Base-by-base conservation (phyloP, 805 yeast species). In the Schwanniomyces yamadae region DNA sequence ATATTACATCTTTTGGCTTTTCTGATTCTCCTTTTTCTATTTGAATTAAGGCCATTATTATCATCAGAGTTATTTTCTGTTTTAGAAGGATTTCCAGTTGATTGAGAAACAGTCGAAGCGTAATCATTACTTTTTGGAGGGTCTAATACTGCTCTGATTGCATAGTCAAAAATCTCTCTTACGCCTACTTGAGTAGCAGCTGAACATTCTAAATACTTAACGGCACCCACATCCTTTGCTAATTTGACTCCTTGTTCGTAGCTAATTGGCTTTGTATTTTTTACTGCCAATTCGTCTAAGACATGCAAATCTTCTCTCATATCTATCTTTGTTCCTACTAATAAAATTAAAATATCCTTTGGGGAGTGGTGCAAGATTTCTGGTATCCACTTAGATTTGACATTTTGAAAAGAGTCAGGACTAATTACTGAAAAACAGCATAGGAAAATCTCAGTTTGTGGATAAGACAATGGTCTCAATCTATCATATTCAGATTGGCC, bases 401-500 rank as follows among this genome's bases (percentile, higher is more conserved):
- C 87, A 58, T 89, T 87, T 43, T 78, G 80, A 59, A 83, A 87
- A 12, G 93, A 82, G 19, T 83, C 74, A 21, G 90, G 95, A 50
- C 80, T 84, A 28, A 84, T 82, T 5, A 89, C 80, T 5, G 95
- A 84, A 59, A 88, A 89, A 61, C 96, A 89, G 40, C 86, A 77
- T 35, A 89, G 63, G 54, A 89, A 89, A 23, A 89, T 84, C 50
- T 87, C 95, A 0, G 96, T 88, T 56, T 89, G 95, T 3, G 96
- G 95, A 54, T 89, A 89, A 6, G 93, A 83, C 42, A 89, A 68
- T 3, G 96, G 96, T 61, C 96, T 73, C 52, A 88, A 71, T 42
- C 95, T 72, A 58, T 89, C 96, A 59, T 88, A 88, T 57, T 88
- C 96, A 53, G 85, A 84, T 62, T 89, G 96, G 18, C 96, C 96